Base-by-base conservation (phyloP, 805 yeast species). In the Cyberlindnera maritima region DNA sequence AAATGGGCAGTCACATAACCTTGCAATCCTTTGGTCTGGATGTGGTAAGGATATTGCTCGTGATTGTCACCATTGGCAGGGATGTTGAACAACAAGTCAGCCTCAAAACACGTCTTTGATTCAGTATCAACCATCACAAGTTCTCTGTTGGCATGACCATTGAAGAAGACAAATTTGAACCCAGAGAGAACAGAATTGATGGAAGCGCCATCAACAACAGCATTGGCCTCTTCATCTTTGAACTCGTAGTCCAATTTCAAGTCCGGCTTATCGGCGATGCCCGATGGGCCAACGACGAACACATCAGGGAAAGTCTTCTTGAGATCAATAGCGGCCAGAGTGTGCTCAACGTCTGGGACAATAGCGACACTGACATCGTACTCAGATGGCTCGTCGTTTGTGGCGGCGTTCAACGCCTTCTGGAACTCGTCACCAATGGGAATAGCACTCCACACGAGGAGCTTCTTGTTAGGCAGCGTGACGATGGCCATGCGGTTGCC, bases 301-400 rank as follows among this genome's bases (percentile, higher is more conserved):
- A 79, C 62, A 2, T 68, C 57, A 3, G 88, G 86, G 59, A 67
- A 73, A 44, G 65, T 62, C 17, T 69, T 66, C 58, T 77, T 75
- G 64, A 82, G 76, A 13, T 76, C 73, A 21, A 63, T 58, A 12
- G 82, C 77, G 3, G 84, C 86, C 78, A 83, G 65, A 1, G 85
- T 80, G 58, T 84, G 90, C 52, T 80, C 85, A 28, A 53, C 57
- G 57, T 84, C 87, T 2, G 89, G 88, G 39, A 84, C 70, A 36
- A 85, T 70, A 32, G 81, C 66, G 51, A 79, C 75, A 2, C 74
- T 61, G 35, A 81, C 69, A 25, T 72, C 70, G 26, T 61, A 55
- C 12, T 65, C 47, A 39, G 64, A 63, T 1, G 68, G 62, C 3
- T 64, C 61, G 17, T 65, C 65, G 5, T 67, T 68, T 2, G 68